Base-by-base conservation (phyloP, 139 green algal species). In the Nannochloris sp. region DNA sequence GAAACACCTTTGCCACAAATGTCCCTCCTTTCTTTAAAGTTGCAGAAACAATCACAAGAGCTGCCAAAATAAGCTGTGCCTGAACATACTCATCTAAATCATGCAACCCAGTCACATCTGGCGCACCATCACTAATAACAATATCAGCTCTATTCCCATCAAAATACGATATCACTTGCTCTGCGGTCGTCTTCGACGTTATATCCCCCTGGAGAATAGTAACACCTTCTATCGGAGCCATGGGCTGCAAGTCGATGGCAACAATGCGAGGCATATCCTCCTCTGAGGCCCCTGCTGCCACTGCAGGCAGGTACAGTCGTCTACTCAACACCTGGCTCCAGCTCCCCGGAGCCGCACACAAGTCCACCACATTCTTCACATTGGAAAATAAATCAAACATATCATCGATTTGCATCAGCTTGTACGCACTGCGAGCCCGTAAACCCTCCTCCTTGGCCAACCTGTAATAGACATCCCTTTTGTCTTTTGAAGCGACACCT, bases 371-470 rank as follows among this genome's bases (percentile, higher is more conserved):
- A 71, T 92, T 70, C 4, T 74, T 70, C 18, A 97, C 90, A n/a
- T 83, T 90, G 90, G 75, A 67, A 73, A 18, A n/a, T 25, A 16
- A 5, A 18, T 86, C 50, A 67, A 95, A 98, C 5, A 82, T 80
- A 25, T 98, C 93, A 63, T 99, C 93, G 3, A 99, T 88, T 60
- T 99, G 93, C 44, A 99, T 78, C 24, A 99, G 81, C 74, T 99
- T 99, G 76, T 91, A 99, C 0, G 93, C 93, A 48, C 76, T 90
- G 21, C 93, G 71, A 4, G 93, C 93, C 3, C 93, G 75, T 92
- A 94, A 98, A 5, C 93, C 93, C 66, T 97, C 93, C 73, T 99
- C 93, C 65, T 98, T 99, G 5, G 93, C 93, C 43, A 93, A 94
- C 1, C 92, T 72, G 61, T 91, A 90, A 51, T 96, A 98, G 16